Evolutionary conservation across 148 eudicot genomes (phyloP).

Genomic region (Rheum nobile): DNA sequence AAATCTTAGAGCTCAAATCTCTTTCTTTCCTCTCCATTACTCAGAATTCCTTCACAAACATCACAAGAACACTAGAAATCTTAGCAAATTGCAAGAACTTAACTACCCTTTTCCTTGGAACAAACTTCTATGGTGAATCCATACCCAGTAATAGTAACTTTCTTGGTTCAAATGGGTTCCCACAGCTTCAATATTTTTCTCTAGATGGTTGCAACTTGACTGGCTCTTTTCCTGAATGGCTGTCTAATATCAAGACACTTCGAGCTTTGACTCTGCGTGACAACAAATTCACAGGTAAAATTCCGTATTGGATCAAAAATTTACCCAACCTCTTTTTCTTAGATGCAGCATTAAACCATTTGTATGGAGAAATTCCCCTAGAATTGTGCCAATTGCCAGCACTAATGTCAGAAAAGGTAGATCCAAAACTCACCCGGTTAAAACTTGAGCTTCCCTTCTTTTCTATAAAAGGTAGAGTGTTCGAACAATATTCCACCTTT

Average conservation of each 20-base stretch:
- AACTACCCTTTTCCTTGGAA: not conserved
- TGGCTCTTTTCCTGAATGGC: conserved; percentile 65
- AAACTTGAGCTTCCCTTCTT: conserved; percentile 63
- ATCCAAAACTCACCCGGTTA: conserved; percentile 15
- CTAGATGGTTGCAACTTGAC: conserved; percentile 51
- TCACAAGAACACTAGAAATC: not conserved
- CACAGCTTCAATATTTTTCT: conserved; percentile 47
- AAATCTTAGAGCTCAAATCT: conserved; percentile 26
- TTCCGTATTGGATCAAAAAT: conserved; percentile 61
- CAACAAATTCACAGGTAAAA: conserved; percentile 15
- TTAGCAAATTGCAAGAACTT: not conserved
- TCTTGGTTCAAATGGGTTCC: conserved; percentile 29
- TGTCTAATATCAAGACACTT: conserved; percentile 34
- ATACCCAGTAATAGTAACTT: conserved; percentile 32
- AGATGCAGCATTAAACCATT: conserved; percentile 41
- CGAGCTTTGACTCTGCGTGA: conserved; percentile 49
- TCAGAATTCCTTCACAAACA: not conserved
- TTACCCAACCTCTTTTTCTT: conserved; percentile 55
- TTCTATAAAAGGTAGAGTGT: not conserved
- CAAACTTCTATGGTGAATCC: conserved; percentile 36
- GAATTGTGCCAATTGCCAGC: conserved; percentile 31
- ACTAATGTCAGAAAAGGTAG: conserved; percentile 22
- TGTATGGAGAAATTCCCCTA: conserved; percentile 42
- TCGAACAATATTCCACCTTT: not conserved
- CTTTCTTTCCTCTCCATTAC: not conserved